Base-by-base conservation (phyloP, 2,329 filamentous ascomycete species). In the Albifimbria verrucaria region DNA sequence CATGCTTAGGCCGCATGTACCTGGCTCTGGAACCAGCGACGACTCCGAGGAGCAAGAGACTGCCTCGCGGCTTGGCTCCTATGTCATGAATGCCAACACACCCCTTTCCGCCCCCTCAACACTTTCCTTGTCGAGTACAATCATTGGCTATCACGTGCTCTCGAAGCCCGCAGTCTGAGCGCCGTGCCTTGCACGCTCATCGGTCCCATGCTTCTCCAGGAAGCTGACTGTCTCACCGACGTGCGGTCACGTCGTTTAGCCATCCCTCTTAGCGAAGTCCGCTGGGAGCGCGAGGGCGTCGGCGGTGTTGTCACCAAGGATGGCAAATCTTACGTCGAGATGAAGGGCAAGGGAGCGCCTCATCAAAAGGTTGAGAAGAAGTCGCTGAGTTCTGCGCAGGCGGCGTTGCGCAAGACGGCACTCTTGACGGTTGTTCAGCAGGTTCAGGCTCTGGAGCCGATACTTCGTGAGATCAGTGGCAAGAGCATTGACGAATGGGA, bases 401-500 rank as follows among this genome's bases (percentile, higher is more conserved):
- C 82, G 39, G 88, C 90, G 17, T 74, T 96, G 50, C 79, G 92
- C 51, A 81, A 86, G 62, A 93, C 90, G 11, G 91, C 92, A n/a
- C 78, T 96, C 52, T 74, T 89, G 65, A 91, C 88, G 2, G 85
- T 92, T 6, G 83, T 95, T 50, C 88, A 92, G 66, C 82, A 91
- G 78, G 90, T 96, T 51, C 90, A 94, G 67, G 88, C 87, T 57
- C 75, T 97, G 62, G 92, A 97, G 70, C 90, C 90, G 5, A 73
- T 94, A 54, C 74, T 97, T 60, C 83, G 89, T 61, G 89, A 96
- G 63, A 84, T 85, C 45, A 95, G 89, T 64, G 89, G 88, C 15
- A 96, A 96, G 77, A 90, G 88, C 63, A 85, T 89, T 65, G 91
- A 96, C 61, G 92, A 97, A 72, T 97, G 92, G 92, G 89, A 95